Percentiles rank a stretch among this genome's conserved stretches.
phyloP scores from a whole-genome alignment of 2,329 filamentous ascomycete genomes.

The Hysterium pulicare region DNA sequence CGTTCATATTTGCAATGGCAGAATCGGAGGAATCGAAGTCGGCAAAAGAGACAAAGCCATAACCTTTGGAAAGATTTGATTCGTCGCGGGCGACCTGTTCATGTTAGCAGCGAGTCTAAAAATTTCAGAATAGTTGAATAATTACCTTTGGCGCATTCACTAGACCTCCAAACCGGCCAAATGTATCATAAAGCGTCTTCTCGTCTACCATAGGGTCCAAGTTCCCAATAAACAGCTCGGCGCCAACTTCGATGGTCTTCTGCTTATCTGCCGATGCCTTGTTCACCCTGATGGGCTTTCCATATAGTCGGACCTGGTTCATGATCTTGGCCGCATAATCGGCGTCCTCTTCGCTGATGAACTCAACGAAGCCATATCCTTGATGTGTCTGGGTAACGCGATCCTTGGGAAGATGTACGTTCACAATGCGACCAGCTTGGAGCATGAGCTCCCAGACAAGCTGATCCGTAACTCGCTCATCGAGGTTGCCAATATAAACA shows the following conservation, averaged over 20 bases:
- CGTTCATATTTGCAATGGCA: slow-evolving; percentile 88
- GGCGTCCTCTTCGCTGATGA: slow-evolving; percentile 89
- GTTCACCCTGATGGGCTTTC: slow-evolving; percentile 94
- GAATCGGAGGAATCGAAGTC: slow-evolving; percentile 93
- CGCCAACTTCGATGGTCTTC: slow-evolving; percentile 87
- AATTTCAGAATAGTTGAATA: slow-evolving; percentile 19
- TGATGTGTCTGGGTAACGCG: slow-evolving; percentile 95
- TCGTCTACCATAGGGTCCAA: slow-evolving; percentile 93
- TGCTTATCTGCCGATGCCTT: slow-evolving; percentile 93
- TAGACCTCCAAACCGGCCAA: slow-evolving; percentile 84
- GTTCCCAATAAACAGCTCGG: slow-evolving; percentile 95
- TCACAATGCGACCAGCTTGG: slow-evolving; percentile 93
- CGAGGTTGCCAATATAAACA: slow-evolving; percentile 96
- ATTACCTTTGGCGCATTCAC: slow-evolving; percentile 78
- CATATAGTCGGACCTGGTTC: slow-evolving; percentile 90
- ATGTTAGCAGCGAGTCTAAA: too few relatives aligned
- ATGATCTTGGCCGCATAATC: slow-evolving; percentile 96
- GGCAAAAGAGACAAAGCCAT: slow-evolving; percentile 90
- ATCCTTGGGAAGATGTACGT: slow-evolving; percentile 97
- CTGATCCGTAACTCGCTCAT: slow-evolving; percentile 88
- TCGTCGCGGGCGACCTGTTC: slow-evolving; percentile 76
- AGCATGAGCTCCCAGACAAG: slow-evolving; percentile 98
- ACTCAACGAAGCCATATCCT: slow-evolving; percentile 98
- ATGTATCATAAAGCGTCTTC: slow-evolving; percentile 92
- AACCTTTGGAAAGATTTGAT: slow-evolving; percentile 83